phyloP scores from a whole-genome alignment of 495 filamentous ascomycete genomes.

The Talaromyces borbonicus region DNA sequence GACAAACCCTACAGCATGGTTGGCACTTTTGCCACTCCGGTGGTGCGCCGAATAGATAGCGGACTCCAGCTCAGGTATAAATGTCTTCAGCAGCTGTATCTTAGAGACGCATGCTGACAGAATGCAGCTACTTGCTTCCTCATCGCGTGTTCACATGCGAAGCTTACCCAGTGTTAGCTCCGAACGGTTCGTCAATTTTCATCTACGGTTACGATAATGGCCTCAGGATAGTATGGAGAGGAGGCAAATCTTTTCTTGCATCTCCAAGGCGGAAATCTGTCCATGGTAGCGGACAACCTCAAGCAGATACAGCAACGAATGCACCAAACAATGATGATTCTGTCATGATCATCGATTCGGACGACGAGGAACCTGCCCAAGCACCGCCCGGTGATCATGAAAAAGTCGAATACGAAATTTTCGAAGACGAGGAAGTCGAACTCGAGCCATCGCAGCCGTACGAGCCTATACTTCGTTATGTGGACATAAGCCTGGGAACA shows the following conservation, averaged over 20 bases:
- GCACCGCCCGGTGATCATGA: constrained; percentile 26
- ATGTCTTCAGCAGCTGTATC: background rate
- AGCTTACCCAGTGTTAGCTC: constrained; percentile 64
- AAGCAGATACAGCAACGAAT: constrained; percentile 13
- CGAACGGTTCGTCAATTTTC: constrained; percentile 77
- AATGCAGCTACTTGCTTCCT: constrained; percentile 60
- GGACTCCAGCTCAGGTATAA: constrained; percentile 45
- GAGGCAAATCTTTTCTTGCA: constrained; percentile 55
- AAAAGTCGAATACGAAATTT: constrained; percentile 31
- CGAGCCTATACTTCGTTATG: constrained; percentile 49
- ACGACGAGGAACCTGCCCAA: constrained; percentile 51
- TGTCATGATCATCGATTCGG: constrained; percentile 71
- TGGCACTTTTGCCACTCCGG: constrained; percentile 16
- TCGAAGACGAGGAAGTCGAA: constrained; percentile 48
- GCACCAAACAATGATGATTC: constrained; percentile 37
- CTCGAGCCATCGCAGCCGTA: constrained; percentile 42
- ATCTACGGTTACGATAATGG: constrained; percentile 77
- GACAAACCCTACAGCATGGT: constrained; percentile 9
- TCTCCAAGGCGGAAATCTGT: constrained; percentile 6
- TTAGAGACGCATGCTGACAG: constrained; percentile 8
- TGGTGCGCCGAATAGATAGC: constrained; percentile 31
- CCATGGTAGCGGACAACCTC: background rate
- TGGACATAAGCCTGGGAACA: constrained; percentile 59
- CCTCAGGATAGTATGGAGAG: constrained; percentile 69
- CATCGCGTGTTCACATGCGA: constrained; percentile 64